Conservation (phyloP, 768 basidiomycete species). For the Phallus indusiatus region DNA sequence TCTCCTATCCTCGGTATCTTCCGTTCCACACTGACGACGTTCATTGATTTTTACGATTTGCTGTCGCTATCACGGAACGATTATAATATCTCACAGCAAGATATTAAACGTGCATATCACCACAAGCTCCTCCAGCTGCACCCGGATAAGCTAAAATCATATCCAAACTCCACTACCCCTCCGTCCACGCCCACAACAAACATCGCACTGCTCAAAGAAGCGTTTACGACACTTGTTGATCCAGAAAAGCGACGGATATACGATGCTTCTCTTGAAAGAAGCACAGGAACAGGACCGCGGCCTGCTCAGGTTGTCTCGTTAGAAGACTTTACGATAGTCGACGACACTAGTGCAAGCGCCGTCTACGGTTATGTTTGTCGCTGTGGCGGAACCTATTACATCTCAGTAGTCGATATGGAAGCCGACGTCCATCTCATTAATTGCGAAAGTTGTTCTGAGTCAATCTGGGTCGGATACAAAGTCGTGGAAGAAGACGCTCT, state of each 20-base stretch:
- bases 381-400: constrained; percentile 59
- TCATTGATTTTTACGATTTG: constrained; percentile 49
- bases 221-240: constrained; percentile 53
- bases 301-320: constrained; percentile 74
- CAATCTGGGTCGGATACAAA: constrained; percentile 81
- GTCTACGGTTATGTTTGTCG: constrained; percentile 36
- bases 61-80: constrained; percentile 39
- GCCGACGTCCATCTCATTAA: constrained; percentile 60
- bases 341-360: constrained; percentile 17
- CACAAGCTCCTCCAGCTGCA: constrained; percentile 51
- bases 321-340: constrained; percentile 46
- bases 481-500: constrained; percentile 22
- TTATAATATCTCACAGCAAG: constrained; percentile 44
- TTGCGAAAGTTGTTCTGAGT: constrained; percentile 72
- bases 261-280: constrained; percentile 25
- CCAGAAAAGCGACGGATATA: constrained; percentile 39
- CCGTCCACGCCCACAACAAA: constrained; percentile 22
- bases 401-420: constrained; percentile 54
- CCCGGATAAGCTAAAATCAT: constrained; percentile 41
- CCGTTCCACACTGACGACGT: neutral
- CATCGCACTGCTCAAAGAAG: constrained; percentile 55
- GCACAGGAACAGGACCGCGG: constrained; percentile 41
- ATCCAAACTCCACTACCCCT: neutral
- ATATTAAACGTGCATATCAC: too few relatives aligned
- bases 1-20: too few relatives aligned